phyloP scores from a whole-genome alignment of 108 stramenopile genomes.

The Cyclotella choctawhatcheeana region DNA sequence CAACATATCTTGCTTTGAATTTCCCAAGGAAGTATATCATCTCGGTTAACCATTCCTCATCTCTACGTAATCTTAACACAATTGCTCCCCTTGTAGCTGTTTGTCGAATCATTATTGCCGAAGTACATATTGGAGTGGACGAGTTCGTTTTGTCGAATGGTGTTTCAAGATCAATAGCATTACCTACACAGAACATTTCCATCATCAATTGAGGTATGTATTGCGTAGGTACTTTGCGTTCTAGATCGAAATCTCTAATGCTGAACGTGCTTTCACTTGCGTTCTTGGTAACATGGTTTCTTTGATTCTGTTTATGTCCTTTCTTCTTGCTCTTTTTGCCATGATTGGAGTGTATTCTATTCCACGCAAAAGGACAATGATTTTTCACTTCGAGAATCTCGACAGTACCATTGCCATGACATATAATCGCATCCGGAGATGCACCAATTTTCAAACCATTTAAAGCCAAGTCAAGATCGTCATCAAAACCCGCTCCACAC shows the following conservation, averaged over 20 bases:
- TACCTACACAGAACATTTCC: constrained; percentile 85
- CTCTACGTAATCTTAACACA: constrained; percentile 71
- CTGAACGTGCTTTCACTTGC: constrained; percentile 2
- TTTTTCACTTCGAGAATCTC: constrained; percentile 91
- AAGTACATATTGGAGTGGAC: constrained; percentile 53
- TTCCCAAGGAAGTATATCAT: constrained; percentile 79
- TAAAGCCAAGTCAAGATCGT: constrained; percentile 40
- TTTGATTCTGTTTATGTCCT: constrained; percentile 15
- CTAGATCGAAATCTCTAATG: constrained; percentile 49
- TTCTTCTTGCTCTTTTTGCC: constrained; percentile 7
- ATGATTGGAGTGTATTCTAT: constrained; percentile 18
- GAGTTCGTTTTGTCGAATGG: neutral
- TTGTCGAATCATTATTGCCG: constrained; percentile 85
- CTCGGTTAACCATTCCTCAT: constrained; percentile 84
- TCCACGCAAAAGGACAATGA: constrained; percentile 87
- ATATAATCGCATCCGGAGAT: constrained; percentile 78
- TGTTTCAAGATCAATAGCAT: constrained; percentile 32
- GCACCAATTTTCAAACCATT: constrained; percentile 69
- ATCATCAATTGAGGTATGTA: constrained; percentile 89
- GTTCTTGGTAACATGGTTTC: constrained; percentile 12
- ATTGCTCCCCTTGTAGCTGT: constrained; percentile 82
- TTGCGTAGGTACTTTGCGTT: constrained; percentile 51
- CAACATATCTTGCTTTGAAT: constrained; percentile 67
- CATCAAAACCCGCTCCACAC: constrained; percentile 79
- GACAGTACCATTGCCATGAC: constrained; percentile 69